These are phyloP conservation scores for Naganishia albida DNA, from an alignment of 1,284 basidiomycete genomes.

Conservation along the genomic window DNA sequence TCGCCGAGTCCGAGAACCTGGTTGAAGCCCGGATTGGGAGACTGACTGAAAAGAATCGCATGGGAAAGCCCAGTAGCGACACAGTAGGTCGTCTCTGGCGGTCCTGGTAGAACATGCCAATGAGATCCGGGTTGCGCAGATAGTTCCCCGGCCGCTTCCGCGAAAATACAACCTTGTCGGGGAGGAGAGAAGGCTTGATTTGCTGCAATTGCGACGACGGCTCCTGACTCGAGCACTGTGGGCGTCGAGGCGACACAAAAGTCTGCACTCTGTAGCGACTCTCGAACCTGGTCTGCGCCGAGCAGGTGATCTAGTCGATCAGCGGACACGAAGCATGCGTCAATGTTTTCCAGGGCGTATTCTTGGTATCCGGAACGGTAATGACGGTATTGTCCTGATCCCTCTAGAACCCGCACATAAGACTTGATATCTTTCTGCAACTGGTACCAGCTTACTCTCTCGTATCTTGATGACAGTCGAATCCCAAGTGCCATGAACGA, in stretches of 20 bases:
- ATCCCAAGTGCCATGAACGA: conserved; percentile 14
- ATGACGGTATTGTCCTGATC: background rate
- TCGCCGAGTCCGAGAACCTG: conserved; percentile 23
- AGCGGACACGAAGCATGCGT: background rate
- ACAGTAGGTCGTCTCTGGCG: background rate
- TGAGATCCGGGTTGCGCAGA: background rate
- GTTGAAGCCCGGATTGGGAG: conserved; percentile 3
- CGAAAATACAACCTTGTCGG: conserved; percentile 3
- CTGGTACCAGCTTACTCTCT: conserved; percentile 8
- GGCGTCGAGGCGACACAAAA: background rate
- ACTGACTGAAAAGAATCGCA: conserved; percentile 11
- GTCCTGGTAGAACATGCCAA: conserved; percentile 11
- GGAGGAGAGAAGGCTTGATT: background rate
- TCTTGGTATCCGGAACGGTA: conserved; percentile 7
- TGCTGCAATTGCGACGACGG: background rate
- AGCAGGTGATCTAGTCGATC: background rate
- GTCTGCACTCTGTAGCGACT: background rate
- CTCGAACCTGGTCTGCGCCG: background rate
- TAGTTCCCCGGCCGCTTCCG: background rate
- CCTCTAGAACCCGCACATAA: background rate
- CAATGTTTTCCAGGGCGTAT: background rate
- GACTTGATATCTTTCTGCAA: background rate
- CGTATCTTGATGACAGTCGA: conserved; percentile 8
- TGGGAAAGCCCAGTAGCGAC: conserved; percentile 21
- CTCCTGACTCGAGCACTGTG: conserved; percentile 13